Conservation (phyloP, 1,284 basidiomycete genomes). For the Trichosporon sp. region DNA sequence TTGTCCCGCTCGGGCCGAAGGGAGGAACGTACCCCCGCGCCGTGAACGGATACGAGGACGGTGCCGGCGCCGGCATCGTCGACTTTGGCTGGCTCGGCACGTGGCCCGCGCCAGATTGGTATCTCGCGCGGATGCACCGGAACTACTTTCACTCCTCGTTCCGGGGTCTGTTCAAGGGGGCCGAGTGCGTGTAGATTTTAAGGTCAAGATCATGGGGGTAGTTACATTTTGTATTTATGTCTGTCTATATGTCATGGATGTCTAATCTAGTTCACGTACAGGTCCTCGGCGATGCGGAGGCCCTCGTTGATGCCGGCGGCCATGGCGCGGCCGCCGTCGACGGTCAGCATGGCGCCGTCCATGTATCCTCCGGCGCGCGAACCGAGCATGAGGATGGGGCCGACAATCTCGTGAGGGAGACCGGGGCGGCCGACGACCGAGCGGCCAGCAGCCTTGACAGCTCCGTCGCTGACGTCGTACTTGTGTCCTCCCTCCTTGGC, state of each 20-base stretch:
- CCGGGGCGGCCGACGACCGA: slow-evolving; percentile 52
- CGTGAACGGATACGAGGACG: neutral
- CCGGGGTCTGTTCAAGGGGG: neutral
- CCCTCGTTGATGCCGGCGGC: slow-evolving; percentile 46
- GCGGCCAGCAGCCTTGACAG: slow-evolving; percentile 39
- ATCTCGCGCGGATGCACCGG: slow-evolving; percentile 22
- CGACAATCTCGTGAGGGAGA: slow-evolving; percentile 52
- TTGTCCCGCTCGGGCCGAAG: slow-evolving; percentile 23
- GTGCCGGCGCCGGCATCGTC: slow-evolving; percentile 20
- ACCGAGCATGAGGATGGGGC: slow-evolving; percentile 49
- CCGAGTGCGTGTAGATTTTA: neutral
- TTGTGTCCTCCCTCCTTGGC: slow-evolving; percentile 30
- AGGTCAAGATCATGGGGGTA: neutral
- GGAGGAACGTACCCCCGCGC: neutral
- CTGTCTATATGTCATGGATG: slow-evolving; percentile 3
- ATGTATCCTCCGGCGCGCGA: slow-evolving; percentile 51
- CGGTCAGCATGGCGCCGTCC: slow-evolving; percentile 48
- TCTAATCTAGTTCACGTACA: slow-evolving; percentile 30
- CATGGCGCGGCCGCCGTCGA: slow-evolving; percentile 54
- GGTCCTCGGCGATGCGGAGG: slow-evolving; percentile 40
- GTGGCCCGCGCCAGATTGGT: slow-evolving; percentile 17
- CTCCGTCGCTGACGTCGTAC: slow-evolving; percentile 34
- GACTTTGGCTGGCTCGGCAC: slow-evolving; percentile 20
- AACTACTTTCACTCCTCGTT: slow-evolving; percentile 18
- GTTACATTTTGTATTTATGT: slow-evolving; percentile 14